These are phyloP conservation scores for Thymus quinquecostatus DNA, from an alignment of 257 asterid genomes.

Conservation along the genomic window DNA sequence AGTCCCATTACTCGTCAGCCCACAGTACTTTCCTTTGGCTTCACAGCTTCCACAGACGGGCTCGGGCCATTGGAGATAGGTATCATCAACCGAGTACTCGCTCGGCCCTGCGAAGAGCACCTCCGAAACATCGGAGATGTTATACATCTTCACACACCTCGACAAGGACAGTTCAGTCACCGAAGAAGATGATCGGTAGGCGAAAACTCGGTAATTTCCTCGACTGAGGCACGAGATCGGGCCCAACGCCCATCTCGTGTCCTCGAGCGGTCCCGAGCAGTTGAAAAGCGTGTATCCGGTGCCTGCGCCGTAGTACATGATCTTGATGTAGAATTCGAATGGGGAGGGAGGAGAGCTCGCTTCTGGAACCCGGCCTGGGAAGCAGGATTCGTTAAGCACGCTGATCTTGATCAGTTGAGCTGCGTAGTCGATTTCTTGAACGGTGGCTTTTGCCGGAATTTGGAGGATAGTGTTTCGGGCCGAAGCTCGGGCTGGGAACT, in stretches of 20 bases:
- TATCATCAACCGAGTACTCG: constrained; percentile 20
- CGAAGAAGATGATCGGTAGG: constrained; percentile 35
- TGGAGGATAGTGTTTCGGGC: constrained; percentile 45
- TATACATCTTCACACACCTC: constrained; percentile 63
- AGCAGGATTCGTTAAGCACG: constrained; percentile 42
- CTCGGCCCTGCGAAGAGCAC: constrained; percentile 32
- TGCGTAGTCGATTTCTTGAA: constrained; percentile 46
- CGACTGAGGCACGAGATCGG: constrained; percentile 48
- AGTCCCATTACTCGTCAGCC: constrained; percentile 42
- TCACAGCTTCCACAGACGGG: constrained; percentile 69
- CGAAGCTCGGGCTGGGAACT: constrained; percentile 52
- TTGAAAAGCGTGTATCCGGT: constrained; percentile 58
- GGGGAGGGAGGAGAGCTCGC: constrained; percentile 42
- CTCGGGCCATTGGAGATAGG: constrained; percentile 48
- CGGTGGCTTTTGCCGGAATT: constrained; percentile 40
- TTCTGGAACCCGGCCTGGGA: constrained; percentile 49
- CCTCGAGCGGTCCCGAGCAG: constrained; percentile 40
- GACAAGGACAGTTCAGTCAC: constrained; percentile 37
- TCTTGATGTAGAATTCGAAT: constrained; percentile 28
- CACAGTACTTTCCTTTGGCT: constrained; percentile 45
- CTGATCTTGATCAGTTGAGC: constrained; percentile 42
- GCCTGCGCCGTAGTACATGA: background rate
- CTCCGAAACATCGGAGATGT: constrained; percentile 46
- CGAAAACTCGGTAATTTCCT: constrained; percentile 41
- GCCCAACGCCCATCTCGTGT: background rate